phyloP scores from a whole-genome alignment of 2,329 filamentous ascomycete species.

The Fusarium robinianum region DNA sequence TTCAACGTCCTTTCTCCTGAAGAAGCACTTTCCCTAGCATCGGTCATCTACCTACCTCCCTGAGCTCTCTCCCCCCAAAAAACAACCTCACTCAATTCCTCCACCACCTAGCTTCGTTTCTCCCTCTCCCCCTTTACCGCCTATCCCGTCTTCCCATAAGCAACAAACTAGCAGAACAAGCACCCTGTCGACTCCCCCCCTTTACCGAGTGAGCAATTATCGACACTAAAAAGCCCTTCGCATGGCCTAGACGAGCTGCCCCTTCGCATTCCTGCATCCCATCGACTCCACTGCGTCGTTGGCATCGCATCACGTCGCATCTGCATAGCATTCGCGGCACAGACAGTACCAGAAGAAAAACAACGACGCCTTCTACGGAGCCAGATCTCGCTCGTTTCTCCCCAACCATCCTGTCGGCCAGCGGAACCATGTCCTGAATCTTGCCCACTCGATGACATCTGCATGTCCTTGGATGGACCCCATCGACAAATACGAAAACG shows the following conservation, averaged over 20 bases:
- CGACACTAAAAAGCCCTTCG: too few relatives aligned
- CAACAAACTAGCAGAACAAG: background rate
- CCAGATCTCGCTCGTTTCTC: too few relatives aligned
- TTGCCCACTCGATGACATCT: slow-evolving; percentile 19
- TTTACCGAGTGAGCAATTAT: too few relatives aligned
- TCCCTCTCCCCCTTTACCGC: slow-evolving; percentile 3
- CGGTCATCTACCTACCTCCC: too few relatives aligned
- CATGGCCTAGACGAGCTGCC: slow-evolving; percentile 7
- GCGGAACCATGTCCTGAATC: slow-evolving; percentile 24
- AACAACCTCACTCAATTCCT: too few relatives aligned
- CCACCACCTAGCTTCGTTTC: too few relatives aligned
- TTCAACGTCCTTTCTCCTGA: too few relatives aligned
- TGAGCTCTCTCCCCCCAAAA: too few relatives aligned
- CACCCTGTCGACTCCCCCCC: slow-evolving; percentile 20
- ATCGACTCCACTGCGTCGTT: slow-evolving; percentile 33
- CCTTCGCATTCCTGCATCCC: slow-evolving; percentile 30
- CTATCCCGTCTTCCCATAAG: slow-evolving; percentile 1
- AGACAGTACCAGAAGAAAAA: slow-evolving; percentile 13
- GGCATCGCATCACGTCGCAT: slow-evolving; percentile 28
- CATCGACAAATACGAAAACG: slow-evolving; percentile 28
- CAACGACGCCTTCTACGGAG: slow-evolving; percentile 11
- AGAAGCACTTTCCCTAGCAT: too few relatives aligned
- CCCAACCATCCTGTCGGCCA: slow-evolving; percentile 17
- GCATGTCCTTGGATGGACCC: slow-evolving; percentile 19
- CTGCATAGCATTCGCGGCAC: slow-evolving; percentile 19